A percentile compares a stretch with the other conserved stretches of the same genome.
Conservation (phyloP, 257 asterid species). For the Vinca minor region DNA sequence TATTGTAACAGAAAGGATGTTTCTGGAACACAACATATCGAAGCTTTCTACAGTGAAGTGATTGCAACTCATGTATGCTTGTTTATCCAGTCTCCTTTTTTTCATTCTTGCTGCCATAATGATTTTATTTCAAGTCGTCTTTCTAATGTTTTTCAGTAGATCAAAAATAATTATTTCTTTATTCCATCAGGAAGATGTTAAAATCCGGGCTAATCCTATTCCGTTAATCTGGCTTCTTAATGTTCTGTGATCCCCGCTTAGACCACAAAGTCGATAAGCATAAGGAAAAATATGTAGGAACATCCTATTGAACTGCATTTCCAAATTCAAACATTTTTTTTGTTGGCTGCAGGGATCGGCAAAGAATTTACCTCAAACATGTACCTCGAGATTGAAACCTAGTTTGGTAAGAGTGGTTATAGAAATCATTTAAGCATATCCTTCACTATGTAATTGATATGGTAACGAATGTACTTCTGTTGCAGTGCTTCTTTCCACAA, state of each 20-base stretch:
- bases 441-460: neutral
- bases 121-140: neutral
- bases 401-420: slow-evolving; percentile 45
- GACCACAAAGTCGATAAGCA: neutral
- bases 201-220: neutral
- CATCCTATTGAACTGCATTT: neutral
- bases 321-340: neutral
- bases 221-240: neutral
- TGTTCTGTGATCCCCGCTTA: neutral
- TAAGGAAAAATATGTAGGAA: neutral
- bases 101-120: neutral
- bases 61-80: slow-evolving; percentile 64
- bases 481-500: slow-evolving; percentile 91
- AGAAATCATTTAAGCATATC: neutral
- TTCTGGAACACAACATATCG: slow-evolving; percentile 56
- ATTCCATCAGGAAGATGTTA: neutral
- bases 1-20: slow-evolving; percentile 55
- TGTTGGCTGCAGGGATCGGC: slow-evolving; percentile 68
- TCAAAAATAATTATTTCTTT: neutral
- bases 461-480: slow-evolving; percentile 10
- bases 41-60: slow-evolving; percentile 53
- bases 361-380: slow-evolving; percentile 47
- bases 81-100: neutral
- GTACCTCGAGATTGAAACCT: slow-evolving; percentile 63
- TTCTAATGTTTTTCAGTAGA: neutral